Percentiles rank a stretch among this genome's conserved stretches.
These are phyloP conservation scores for Cyclotella baltica DNA, from an alignment of 108 stramenopile genomes.

Conservation along the genomic window DNA sequence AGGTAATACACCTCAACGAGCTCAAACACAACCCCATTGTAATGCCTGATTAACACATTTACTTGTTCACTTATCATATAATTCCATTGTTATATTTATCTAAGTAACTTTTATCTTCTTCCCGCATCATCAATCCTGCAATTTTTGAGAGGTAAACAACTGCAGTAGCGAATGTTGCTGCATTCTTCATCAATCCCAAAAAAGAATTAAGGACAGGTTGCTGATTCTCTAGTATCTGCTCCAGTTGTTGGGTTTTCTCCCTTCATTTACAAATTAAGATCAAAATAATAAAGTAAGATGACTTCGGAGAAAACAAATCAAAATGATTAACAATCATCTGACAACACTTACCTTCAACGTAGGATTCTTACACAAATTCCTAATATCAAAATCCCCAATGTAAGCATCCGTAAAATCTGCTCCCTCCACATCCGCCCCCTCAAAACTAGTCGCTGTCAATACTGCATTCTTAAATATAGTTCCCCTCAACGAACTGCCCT, in stretches of 20 bases:
- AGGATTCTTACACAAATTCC: slow-evolving; percentile 94
- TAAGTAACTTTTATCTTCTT: no score
- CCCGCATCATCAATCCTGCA: no score
- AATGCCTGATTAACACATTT: no score
- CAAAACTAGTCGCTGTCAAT: slow-evolving; percentile 93
- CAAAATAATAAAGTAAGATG: neutral
- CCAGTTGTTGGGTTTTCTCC: slow-evolving; percentile 93
- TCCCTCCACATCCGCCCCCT: slow-evolving; percentile 87
- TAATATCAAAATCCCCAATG: slow-evolving; percentile 92
- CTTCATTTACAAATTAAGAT: slow-evolving; percentile 28
- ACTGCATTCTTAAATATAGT: slow-evolving; percentile 94
- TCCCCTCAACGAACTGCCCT: slow-evolving; percentile 76
- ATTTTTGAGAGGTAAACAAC: no score
- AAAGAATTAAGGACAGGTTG: slow-evolving; percentile 33
- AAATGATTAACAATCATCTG: neutral
- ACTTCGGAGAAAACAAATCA: neutral
- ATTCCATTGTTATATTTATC: no score
- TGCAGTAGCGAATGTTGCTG: no score
- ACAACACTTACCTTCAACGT: slow-evolving; percentile 67
- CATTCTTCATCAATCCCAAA: no score
- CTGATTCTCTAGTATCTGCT: slow-evolving; percentile 71
- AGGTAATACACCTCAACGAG: no score
- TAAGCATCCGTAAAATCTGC: slow-evolving; percentile 94
- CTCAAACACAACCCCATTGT: no score
- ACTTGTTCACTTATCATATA: no score